Evolutionary conservation across 2,329 filamentous ascomycete genomes (phyloP).

Genomic region (Penicillium oxalicum): DNA sequence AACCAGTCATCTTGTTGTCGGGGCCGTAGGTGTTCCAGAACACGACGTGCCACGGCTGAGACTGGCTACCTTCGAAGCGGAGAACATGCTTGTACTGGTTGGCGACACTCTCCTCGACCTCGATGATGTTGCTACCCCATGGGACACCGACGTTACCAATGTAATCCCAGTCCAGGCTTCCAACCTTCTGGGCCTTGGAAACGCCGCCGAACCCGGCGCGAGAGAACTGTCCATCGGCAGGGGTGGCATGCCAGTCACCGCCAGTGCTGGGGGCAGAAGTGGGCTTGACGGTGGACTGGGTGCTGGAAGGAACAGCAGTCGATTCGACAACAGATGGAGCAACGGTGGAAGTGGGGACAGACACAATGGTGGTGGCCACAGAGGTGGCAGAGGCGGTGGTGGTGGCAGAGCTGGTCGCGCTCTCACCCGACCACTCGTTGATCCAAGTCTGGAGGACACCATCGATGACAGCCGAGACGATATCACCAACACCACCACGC

Average conservation of each 20-base stretch:
- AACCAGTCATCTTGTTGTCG: constrained; percentile 26
- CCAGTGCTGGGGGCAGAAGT: constrained; percentile 2
- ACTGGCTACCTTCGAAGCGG: constrained; percentile 27
- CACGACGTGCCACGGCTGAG: constrained; percentile 30
- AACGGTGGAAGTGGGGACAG: constrained; percentile 10
- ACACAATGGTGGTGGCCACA: constrained; percentile 10
- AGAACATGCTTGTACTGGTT: constrained; percentile 34
- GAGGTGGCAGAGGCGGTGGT: constrained; percentile 9
- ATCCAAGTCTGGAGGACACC: constrained; percentile 31
- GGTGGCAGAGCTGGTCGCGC: background rate
- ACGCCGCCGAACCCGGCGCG: constrained; percentile 29
- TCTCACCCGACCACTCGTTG: constrained; percentile 30
- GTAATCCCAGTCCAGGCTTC: constrained; percentile 22
- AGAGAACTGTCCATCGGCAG: constrained; percentile 19
- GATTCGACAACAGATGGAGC: background rate
- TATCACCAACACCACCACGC: constrained; percentile 28
- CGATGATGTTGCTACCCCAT: constrained; percentile 39
- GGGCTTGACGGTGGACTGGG: constrained; percentile 5
- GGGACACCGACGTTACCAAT: constrained; percentile 34
- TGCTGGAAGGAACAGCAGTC: background rate
- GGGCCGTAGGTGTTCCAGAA: constrained; percentile 40
- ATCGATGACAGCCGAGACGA: constrained; percentile 30
- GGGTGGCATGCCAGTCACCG: constrained; percentile 21
- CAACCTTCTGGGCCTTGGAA: constrained; percentile 13
- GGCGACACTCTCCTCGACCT: constrained; percentile 29